Conservation (phyloP, 495 filamentous ascomycete species). For the Penicillium dipodomyicola region DNA sequence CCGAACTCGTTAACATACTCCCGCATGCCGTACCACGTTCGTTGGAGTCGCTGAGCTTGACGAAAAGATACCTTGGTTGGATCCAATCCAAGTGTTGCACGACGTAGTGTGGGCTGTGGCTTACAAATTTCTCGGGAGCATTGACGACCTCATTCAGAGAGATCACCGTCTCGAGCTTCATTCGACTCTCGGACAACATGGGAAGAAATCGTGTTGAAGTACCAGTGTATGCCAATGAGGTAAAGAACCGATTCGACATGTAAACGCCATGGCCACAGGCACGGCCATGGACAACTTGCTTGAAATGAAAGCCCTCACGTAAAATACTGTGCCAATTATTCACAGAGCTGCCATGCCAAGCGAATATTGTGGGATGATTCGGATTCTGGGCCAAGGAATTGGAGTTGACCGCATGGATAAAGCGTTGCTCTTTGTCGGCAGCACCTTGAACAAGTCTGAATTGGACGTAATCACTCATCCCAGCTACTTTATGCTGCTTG, state of each 20-base stretch:
- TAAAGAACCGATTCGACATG: conserved; percentile 56
- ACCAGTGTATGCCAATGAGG: conserved; percentile 57
- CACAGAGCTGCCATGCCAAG: conserved; percentile 77
- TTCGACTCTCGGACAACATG: conserved; percentile 62
- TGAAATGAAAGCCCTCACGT: conserved; percentile 75
- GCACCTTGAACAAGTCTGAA: conserved; percentile 88
- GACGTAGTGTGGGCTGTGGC: conserved; percentile 60
- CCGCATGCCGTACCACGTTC: background rate
- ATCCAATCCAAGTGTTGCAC: conserved; percentile 83
- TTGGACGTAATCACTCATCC: conserved; percentile 69
- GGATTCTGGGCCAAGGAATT: conserved; percentile 36
- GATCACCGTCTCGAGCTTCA: conserved; percentile 60
- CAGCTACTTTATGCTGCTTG: conserved; percentile 54
- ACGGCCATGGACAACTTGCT: conserved; percentile 59
- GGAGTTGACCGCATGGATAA: conserved; percentile 60
- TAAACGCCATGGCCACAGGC: conserved; percentile 81
- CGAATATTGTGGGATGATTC: conserved; percentile 69
- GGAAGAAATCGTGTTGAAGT: background rate
- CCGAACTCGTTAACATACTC: background rate
- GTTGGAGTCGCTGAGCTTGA: conserved; percentile 34
- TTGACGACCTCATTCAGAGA: conserved; percentile 90
- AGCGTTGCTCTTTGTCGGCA: conserved; percentile 85
- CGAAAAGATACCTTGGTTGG: conserved; percentile 85
- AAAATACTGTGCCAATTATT: conserved; percentile 90
- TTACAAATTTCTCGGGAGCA: conserved; percentile 58